phyloP scores from a whole-genome alignment of 2,329 filamentous ascomycete species.

The Cladosporium sp. region DNA sequence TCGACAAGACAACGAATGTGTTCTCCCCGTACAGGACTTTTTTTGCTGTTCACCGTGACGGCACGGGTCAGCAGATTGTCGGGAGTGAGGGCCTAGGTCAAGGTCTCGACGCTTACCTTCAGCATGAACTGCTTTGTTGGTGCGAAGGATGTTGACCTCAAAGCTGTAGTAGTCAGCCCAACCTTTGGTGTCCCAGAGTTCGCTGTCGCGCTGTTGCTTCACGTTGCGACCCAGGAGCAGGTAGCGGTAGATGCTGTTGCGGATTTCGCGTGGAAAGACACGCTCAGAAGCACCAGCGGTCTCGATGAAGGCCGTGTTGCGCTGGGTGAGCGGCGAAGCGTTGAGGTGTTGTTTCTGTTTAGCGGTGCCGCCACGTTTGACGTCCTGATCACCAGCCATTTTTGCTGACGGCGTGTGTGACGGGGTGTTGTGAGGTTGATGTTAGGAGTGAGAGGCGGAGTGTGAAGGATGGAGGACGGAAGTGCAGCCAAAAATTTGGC shows the following conservation, averaged over 20 bases:
- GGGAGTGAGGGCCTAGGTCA: not conserved
- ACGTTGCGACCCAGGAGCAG: slow-evolving; percentile 1
- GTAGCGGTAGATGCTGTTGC: slow-evolving; percentile 14
- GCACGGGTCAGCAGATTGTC: not conserved
- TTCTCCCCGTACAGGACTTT: slow-evolving; percentile 29
- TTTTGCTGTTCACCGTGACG: slow-evolving; percentile 20
- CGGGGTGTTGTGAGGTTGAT: not conserved
- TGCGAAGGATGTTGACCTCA: slow-evolving; percentile 18
- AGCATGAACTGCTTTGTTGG: slow-evolving; percentile 24
- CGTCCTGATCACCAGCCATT: not conserved
- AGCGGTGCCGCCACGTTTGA: not conserved
- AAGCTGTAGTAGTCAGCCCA: not conserved
- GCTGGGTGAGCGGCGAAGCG: not conserved
- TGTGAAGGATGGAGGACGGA: not conserved
- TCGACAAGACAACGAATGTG: slow-evolving; percentile 18
- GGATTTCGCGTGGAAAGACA: slow-evolving; percentile 10
- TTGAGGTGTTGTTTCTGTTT: not conserved
- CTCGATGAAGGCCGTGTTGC: not conserved
- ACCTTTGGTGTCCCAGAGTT: not conserved
- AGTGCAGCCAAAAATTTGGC: not conserved
- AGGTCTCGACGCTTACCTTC: slow-evolving; percentile 7
- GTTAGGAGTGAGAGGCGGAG: not conserved
- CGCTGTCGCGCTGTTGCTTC: not conserved
- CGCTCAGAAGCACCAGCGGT: not conserved
- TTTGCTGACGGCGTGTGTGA: not conserved